These are phyloP conservation scores for Cenchrus americanus DNA, from an alignment of 176 grass and related monocot genomes.

Conservation along the genomic window DNA sequence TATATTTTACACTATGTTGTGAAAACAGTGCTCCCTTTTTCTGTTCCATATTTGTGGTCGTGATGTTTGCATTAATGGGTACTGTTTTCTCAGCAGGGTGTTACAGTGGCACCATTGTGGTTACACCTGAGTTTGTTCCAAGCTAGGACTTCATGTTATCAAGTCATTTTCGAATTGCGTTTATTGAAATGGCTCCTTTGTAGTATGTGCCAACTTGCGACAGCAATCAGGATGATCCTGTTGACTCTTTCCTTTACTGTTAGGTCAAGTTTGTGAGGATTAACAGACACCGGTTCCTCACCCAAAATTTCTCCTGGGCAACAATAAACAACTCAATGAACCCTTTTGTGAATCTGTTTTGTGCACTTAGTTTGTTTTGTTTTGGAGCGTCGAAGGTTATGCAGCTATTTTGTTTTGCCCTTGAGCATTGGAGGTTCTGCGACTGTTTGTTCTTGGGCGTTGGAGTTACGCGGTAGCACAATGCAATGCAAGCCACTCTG, in stretches of 20 bases:
- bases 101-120: constrained; percentile 15
- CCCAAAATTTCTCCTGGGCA: too few relatives aligned
- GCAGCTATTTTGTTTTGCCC: not conserved
- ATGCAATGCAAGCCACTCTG: too few relatives aligned
- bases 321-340: not conserved
- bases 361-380: not conserved
- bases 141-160: not conserved
- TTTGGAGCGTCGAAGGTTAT: not conserved
- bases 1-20: not conserved
- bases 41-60: not conserved
- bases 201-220: constrained; percentile 24
- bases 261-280: constrained; percentile 3
- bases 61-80: not conserved
- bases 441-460: not conserved
- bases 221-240: constrained; percentile 3
- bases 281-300: not conserved
- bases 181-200: not conserved
- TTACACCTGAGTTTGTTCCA: not conserved
- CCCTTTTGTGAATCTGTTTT: not conserved
- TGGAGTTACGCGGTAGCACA: too few relatives aligned
- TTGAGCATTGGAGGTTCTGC: not conserved
- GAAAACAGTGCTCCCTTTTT: not conserved
- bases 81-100: constrained; percentile 29
- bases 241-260: not conserved
- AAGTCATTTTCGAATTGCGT: not conserved